Conservation (phyloP, 495 filamentous ascomycete species). For the Oidiodendron maius region DNA sequence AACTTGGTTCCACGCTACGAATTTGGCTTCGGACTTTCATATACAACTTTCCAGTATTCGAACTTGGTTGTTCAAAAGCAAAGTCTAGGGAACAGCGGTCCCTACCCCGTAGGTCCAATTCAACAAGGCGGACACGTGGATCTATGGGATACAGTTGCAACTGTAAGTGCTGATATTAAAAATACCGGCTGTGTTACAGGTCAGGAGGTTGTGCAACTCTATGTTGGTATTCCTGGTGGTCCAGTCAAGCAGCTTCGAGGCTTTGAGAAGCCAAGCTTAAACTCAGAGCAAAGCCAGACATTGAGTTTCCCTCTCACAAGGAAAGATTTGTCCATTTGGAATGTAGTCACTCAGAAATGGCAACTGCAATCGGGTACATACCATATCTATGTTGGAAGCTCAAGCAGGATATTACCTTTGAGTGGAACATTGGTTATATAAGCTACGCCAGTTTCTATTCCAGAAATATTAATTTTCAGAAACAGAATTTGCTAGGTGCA, state of each 20-base stretch:
- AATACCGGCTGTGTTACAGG: conserved; percentile 72
- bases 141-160: conserved; percentile 63
- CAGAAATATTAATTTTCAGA: too few species aligned
- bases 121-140: conserved; percentile 73
- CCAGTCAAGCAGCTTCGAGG: conserved; percentile 58
- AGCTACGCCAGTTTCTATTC: too few species aligned
- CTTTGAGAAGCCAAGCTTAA: conserved; percentile 54
- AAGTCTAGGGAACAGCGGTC: conserved; percentile 28
- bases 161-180: conserved; percentile 67
- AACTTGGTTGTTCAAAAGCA: conserved; percentile 28
- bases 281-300: conserved; percentile 31
- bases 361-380: conserved; percentile 40
- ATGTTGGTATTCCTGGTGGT: conserved; percentile 49
- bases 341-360: conserved; percentile 56
- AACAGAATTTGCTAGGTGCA: too few species aligned
- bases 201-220: conserved; percentile 77
- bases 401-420: conserved; percentile 59
- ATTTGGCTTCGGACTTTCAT: conserved; percentile 75
- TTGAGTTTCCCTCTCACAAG: conserved; percentile 54
- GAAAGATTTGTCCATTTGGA: conserved; percentile 64
- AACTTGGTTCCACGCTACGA: conserved; percentile 76
- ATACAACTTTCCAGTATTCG: conserved; percentile 55
- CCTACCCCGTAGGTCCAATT: conserved; percentile 37
- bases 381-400: conserved; percentile 50
- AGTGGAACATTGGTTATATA: conserved; percentile 33